Percentiles rank a stretch among this genome's conserved stretches.
These are phyloP conservation scores for Sporopachydermia lactativora DNA, from an alignment of 805 yeast species.

Conservation along the genomic window DNA sequence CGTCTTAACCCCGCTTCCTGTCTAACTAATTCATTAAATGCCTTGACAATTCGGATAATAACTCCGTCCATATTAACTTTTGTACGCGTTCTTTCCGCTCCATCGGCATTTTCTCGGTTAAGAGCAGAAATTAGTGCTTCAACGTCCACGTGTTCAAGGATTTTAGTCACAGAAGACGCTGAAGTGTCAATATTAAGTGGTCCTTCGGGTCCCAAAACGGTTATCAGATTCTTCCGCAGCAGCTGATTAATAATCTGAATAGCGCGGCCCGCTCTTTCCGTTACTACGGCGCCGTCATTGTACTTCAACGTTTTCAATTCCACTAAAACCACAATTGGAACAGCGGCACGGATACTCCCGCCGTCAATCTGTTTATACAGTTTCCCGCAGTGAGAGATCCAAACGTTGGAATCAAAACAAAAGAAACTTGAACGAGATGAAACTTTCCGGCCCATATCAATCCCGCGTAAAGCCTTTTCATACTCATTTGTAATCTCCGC, in stretches of 20 bases:
- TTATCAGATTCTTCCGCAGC: constrained; percentile 36
- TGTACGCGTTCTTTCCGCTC: not conserved
- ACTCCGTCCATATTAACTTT: not conserved
- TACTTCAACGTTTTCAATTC: constrained; percentile 59
- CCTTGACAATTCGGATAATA: not conserved
- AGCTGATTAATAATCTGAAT: constrained; percentile 61
- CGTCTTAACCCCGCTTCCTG: not conserved
- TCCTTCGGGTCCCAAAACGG: constrained; percentile 58
- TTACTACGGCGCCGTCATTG: constrained; percentile 56
- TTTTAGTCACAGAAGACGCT: not conserved
- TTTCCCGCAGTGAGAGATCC: constrained; percentile 72
- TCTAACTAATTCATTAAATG: not conserved
- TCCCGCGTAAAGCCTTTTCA: not conserved
- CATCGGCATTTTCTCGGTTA: not conserved
- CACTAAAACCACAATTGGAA: constrained; percentile 67
- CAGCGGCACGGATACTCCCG: constrained; percentile 41
- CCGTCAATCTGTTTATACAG: constrained; percentile 54
- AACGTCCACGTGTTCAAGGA: not conserved
- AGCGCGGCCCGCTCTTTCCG: constrained; percentile 72
- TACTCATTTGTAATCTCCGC: not conserved
- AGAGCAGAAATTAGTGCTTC: not conserved
- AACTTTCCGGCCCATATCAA: constrained; percentile 38
- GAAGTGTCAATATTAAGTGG: constrained; percentile 22
- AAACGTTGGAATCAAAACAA: constrained; percentile 63
- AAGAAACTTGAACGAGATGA: constrained; percentile 43